Conservation (phyloP, 441 rosid species). For the Populus hybrid region DNA sequence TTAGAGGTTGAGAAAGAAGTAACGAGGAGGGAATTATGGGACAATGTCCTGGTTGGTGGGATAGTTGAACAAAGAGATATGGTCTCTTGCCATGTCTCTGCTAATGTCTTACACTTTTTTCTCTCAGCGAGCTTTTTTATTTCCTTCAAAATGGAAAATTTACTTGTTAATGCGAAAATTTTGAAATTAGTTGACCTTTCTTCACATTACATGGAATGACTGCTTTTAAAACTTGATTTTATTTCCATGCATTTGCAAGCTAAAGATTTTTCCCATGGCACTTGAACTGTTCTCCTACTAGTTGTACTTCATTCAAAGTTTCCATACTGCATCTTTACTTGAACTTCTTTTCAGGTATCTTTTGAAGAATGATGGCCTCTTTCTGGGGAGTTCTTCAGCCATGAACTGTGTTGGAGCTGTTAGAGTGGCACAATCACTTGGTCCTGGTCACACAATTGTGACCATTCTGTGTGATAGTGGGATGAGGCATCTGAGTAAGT, state of each 20-base stretch:
- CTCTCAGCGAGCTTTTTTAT: neutral
- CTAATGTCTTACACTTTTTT: neutral
- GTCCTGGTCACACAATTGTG: slow-evolving; percentile 84
- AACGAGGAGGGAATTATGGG: neutral
- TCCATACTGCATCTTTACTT: neutral
- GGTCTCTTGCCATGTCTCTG: neutral
- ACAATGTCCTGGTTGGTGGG: neutral
- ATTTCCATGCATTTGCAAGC: neutral
- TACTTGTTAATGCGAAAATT: neutral
- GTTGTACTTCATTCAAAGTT: neutral
- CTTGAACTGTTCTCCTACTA: neutral
- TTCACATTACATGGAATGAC: neutral
- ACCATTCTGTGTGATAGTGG: slow-evolving; percentile 93
- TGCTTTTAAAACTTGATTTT: neutral
- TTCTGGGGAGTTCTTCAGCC: slow-evolving; percentile 95
- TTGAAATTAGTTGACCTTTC: neutral
- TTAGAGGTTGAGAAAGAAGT: neutral
- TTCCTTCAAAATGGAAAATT: neutral
- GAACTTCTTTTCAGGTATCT: slow-evolving; percentile 54
- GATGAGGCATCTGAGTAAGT: slow-evolving; percentile 91
- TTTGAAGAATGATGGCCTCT: slow-evolving; percentile 82
- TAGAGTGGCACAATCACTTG: slow-evolving; percentile 69
- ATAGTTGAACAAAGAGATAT: neutral
- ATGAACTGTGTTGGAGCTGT: slow-evolving; percentile 98
- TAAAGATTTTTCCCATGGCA: neutral